phyloP scores from a whole-genome alignment of 1,139 yeast genomes.

The Pichia sp. region DNA sequence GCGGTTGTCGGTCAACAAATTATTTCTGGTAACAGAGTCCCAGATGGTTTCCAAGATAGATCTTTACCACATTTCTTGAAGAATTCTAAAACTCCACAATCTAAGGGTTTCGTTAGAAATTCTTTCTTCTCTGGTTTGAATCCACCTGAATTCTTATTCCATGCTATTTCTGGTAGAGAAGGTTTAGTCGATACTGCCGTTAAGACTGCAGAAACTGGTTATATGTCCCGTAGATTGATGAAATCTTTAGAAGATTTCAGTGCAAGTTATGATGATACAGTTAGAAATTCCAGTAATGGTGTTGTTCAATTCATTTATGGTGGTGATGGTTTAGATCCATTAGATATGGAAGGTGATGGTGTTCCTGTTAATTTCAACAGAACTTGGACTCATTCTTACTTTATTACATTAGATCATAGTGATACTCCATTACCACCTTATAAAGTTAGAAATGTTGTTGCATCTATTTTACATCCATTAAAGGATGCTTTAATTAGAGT shows the following conservation, averaged over 20 bases:
- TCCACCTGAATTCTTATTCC: constrained; percentile 97
- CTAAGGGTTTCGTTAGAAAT: constrained; percentile 96
- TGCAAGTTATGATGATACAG: constrained; percentile 91
- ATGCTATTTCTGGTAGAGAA: constrained; percentile 99
- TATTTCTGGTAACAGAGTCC: constrained; percentile 98
- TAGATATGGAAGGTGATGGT: constrained; percentile 99
- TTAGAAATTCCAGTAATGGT: constrained; percentile 92
- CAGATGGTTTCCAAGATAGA: constrained; percentile 99
- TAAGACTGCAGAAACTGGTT: constrained; percentile 67
- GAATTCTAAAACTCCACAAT: constrained; percentile 95
- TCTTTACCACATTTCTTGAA: constrained; percentile 96
- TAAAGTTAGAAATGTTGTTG: constrained; percentile 56
- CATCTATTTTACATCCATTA: constrained; percentile 57
- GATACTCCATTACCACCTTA: constrained; percentile 69
- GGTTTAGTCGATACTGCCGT: constrained; percentile 97
- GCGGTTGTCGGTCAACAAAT: constrained; percentile 99
- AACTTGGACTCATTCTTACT: constrained; percentile 92
- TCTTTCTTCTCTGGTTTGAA: constrained; percentile 92
- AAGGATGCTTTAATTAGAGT: constrained; percentile 59
- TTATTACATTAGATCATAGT: constrained; percentile 59
- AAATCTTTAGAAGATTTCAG: constrained; percentile 96
- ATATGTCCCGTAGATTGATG: constrained; percentile 99
- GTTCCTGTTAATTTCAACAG: constrained; percentile 90
- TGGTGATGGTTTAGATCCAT: constrained; percentile 98
- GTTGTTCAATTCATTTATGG: constrained; percentile 98